phyloP scores from a whole-genome alignment of 2,329 filamentous ascomycete species.

The Penicillium sp. region DNA sequence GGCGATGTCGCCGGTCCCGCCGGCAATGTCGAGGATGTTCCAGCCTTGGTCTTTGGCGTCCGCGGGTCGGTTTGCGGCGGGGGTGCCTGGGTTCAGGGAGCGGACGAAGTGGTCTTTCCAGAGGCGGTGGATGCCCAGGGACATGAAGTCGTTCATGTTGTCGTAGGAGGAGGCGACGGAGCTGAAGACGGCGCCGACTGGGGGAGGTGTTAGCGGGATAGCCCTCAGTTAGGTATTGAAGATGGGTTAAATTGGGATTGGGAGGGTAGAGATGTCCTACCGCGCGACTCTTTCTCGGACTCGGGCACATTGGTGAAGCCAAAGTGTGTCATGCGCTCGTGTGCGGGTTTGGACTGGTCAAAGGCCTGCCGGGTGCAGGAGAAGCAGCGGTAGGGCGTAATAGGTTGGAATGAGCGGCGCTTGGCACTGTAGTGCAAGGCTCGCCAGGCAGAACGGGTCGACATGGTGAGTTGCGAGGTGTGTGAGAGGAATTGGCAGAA shows the following conservation, averaged over 20 bases:
- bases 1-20: slow-evolving; percentile 95
- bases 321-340: slow-evolving; percentile 77
- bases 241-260: neutral
- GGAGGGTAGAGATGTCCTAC: slow-evolving; percentile 39
- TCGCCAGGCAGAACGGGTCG: slow-evolving; percentile 39
- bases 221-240: neutral
- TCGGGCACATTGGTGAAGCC: slow-evolving; percentile 85
- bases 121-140: slow-evolving; percentile 89
- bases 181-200: slow-evolving; percentile 87
- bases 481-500: slow-evolving; percentile 6
- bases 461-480: slow-evolving; percentile 28
- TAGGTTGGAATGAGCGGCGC: slow-evolving; percentile 27
- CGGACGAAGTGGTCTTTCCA: slow-evolving; percentile 99
- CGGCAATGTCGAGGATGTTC: slow-evolving; percentile 91
- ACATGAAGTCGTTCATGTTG: slow-evolving; percentile 99
- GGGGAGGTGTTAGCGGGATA: neutral
- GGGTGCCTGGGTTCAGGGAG: slow-evolving; percentile 77
- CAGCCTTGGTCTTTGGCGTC: slow-evolving; percentile 52
- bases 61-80: slow-evolving; percentile 40
- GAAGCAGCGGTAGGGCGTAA: slow-evolving; percentile 51
- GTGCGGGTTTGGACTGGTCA: slow-evolving; percentile 40
- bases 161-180: slow-evolving; percentile 95
- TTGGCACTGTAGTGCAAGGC: slow-evolving; percentile 38
- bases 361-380: slow-evolving; percentile 50
- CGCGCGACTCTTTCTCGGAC: slow-evolving; percentile 70